phyloP scores from a whole-genome alignment of 176 grass and related monocot species.

The Oryza coarctata region DNA sequence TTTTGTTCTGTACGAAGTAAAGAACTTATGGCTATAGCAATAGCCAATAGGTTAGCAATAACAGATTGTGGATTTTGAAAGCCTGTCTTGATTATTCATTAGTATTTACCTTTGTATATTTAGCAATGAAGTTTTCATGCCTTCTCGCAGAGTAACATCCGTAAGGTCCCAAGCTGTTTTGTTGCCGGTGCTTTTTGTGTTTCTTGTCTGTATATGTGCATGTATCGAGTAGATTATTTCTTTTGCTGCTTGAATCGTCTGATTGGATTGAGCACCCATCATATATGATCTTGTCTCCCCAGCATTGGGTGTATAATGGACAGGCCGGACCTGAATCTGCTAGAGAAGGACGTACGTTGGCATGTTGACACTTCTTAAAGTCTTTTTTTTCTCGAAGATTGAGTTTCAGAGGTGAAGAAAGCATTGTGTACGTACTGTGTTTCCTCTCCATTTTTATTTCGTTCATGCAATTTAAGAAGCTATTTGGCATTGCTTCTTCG shows the following conservation, averaged over 20 bases:
- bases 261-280: neutral
- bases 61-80: neutral
- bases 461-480: neutral
- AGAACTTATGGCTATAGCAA: neutral
- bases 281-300: too few species aligned
- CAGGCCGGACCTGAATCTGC: neutral
- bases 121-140: neutral
- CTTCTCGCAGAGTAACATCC: neutral
- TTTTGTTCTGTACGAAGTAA: neutral
- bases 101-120: neutral
- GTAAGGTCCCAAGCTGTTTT: neutral
- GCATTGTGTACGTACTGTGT: too few species aligned
- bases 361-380: neutral
- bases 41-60: conserved; percentile 15
- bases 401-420: neutral
- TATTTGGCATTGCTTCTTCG: neutral
- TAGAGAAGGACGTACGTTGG: neutral
- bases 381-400: neutral
- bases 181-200: neutral
- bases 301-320: neutral
- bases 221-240: neutral
- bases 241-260: neutral
- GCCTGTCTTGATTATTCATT: neutral
- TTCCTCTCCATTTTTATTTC: neutral
- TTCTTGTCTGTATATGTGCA: neutral